Evolutionary conservation across 352 stramenopile genomes (phyloP).

Genomic region (Saprolegnia diclina): DNA sequence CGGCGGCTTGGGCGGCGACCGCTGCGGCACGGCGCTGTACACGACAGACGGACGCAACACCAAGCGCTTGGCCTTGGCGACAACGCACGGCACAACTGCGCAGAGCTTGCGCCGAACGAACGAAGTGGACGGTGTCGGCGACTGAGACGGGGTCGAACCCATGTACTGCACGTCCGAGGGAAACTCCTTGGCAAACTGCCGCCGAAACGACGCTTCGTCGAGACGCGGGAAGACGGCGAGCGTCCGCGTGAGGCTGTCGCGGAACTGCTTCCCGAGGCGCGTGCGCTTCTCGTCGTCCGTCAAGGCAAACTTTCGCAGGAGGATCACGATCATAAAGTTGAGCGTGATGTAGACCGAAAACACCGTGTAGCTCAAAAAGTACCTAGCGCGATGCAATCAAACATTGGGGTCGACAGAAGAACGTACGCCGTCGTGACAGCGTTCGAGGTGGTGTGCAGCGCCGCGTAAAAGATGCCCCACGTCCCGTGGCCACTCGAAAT

Average conservation of each 20-base stretch:
- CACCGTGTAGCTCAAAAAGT: slow-evolving; percentile 72
- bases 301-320: slow-evolving; percentile 79
- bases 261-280: slow-evolving; percentile 62
- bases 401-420: too few species aligned
- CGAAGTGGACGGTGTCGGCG: not conserved
- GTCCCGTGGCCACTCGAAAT: slow-evolving; percentile 74
- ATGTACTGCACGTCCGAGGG: slow-evolving; percentile 68
- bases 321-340: slow-evolving; percentile 83
- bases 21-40: not conserved
- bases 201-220: slow-evolving; percentile 68
- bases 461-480: slow-evolving; percentile 76
- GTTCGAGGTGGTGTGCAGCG: slow-evolving; percentile 51
- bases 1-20: not conserved
- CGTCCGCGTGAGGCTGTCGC: slow-evolving; percentile 45
- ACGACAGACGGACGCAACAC: not conserved
- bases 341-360: slow-evolving; percentile 61
- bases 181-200: slow-evolving; percentile 71
- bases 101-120: not conserved
- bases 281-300: slow-evolving; percentile 76
- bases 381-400: too few species aligned
- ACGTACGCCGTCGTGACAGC: slow-evolving; percentile 34
- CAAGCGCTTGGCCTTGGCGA: slow-evolving; percentile 1
- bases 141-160: slow-evolving; percentile 28
- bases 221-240: slow-evolving; percentile 42
- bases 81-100: not conserved